Base-by-base conservation (phyloP, 768 basidiomycete genomes). In the Lactarius sp. region DNA sequence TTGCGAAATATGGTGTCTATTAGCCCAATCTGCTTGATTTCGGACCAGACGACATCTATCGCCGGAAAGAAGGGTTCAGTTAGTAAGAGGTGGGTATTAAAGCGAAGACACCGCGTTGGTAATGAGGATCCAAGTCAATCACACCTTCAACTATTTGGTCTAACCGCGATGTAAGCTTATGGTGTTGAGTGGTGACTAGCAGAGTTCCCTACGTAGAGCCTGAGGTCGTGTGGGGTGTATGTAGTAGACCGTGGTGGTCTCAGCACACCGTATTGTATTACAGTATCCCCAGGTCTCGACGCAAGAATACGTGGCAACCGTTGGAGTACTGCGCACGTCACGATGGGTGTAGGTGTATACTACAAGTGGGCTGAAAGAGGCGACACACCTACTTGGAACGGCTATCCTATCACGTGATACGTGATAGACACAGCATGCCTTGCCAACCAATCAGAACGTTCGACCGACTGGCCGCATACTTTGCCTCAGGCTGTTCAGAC, bases 1-100 rank as follows among this genome's bases (percentile, higher is more conserved):
- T 86, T 85, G 56, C 81, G 77, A 54, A 88, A 74, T 5, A 87
- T 59, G 0, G 87, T 87, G 65, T 88, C 87, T 52, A 88, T 84
- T 7, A 88, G 75, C 7, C 77, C 80, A 13, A 77, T 76, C 62
- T 87, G 86, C 67, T 88, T 87, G 47, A 71, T 62, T 47, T 85
- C 83, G 8, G 76, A 75, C 88, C 87, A 88, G 12, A 88, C 87
- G 51, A 88, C 76, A 56, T 79, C 86, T 87, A 64, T 52, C 12
- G 20, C n/a, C 8, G 37, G 22, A 22, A 31, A 20, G 37, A 18
- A 4, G 34, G 4, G 27, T 27, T 65, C n/a, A 33, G 57, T 20
- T 16, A 41, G 20, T 34, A 27, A 16, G 33, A 1, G 36, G 18
- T 10, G 10, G 18, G 18, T 39, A 47, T 6, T 4, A 31, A 18